Evolutionary conservation across 2,329 filamentous ascomycete species (phyloP).

Genomic region (Pyrenochaeta sp.): DNA sequence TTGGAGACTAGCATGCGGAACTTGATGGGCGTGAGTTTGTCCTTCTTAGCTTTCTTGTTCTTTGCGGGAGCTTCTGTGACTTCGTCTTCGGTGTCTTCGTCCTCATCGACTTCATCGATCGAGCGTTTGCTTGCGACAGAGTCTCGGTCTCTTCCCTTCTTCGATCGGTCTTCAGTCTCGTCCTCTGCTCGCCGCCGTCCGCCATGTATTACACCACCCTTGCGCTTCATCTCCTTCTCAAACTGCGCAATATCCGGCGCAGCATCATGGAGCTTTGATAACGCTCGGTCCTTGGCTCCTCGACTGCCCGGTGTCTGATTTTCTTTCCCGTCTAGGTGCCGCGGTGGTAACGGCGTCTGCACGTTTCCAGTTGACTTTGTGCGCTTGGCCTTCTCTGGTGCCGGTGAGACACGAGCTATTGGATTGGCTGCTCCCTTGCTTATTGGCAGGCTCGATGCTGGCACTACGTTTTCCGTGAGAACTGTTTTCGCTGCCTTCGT

Average conservation of each 20-base stretch:
- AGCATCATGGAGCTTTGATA: constrained; percentile 77
- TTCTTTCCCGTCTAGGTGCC: constrained; percentile 70
- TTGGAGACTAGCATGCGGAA: constrained; percentile 85
- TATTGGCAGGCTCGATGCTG: constrained; percentile 31
- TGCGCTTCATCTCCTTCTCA: constrained; percentile 91
- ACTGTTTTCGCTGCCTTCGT: constrained; percentile 31
- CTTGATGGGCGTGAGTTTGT: constrained; percentile 66
- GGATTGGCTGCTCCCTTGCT: constrained; percentile 23
- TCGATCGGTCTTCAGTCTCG: constrained; percentile 48
- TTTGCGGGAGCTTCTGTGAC: constrained; percentile 65
- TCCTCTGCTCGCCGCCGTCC: constrained; percentile 48
- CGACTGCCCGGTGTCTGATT: constrained; percentile 85
- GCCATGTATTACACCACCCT: constrained; percentile 70
- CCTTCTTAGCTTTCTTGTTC: constrained; percentile 64
- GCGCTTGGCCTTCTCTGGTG: constrained; percentile 37
- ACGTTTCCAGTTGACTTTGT: constrained; percentile 37
- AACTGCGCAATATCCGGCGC: constrained; percentile 88
- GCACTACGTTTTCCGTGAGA: constrained; percentile 21
- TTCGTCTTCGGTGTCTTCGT: constrained; percentile 51
- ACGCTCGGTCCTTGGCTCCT: constrained; percentile 86
- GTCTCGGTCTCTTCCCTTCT: constrained; percentile 44
- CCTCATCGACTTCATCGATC: constrained; percentile 54
- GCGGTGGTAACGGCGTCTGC: constrained; percentile 61
- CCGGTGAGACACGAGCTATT: constrained; percentile 34
- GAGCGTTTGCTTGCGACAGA: constrained; percentile 56